phyloP scores from a whole-genome alignment of 768 basidiomycete species.

The Kwoniella bestiolae region DNA sequence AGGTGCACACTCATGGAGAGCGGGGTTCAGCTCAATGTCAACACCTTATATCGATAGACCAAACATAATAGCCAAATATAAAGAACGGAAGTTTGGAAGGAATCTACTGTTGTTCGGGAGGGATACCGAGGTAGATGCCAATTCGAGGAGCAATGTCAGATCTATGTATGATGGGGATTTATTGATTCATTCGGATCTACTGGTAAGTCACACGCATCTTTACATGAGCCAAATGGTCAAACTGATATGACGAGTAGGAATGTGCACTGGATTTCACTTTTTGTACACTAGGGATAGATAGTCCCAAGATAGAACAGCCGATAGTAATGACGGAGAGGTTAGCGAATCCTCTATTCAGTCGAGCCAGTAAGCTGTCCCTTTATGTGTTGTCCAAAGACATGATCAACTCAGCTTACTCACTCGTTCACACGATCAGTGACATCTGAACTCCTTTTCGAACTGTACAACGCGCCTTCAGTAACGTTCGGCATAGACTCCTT shows the following conservation, averaged over 20 bases:
- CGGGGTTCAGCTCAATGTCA: constrained; percentile 73
- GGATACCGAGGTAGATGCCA: constrained; percentile 83
- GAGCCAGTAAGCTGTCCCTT: constrained; percentile 68
- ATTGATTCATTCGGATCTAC: constrained; percentile 83
- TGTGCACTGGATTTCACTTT: constrained; percentile 91
- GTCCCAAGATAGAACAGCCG: constrained; percentile 77
- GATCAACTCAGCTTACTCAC: neutral
- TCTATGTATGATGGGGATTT: constrained; percentile 95
- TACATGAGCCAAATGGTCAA: neutral
- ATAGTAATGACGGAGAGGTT: constrained; percentile 92
- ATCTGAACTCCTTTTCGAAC: constrained; percentile 94
- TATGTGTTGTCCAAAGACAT: neutral
- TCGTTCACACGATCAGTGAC: constrained; percentile 66
- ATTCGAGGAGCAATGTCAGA: constrained; percentile 74
- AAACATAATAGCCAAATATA: constrained; percentile 82
- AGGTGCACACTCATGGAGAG: constrained; percentile 76
- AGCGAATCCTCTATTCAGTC: constrained; percentile 83
- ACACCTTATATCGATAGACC: constrained; percentile 66
- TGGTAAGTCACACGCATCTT: constrained; percentile 66
- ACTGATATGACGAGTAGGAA: constrained; percentile 66
- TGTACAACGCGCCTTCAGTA: constrained; percentile 81
- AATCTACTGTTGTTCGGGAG: constrained; percentile 86
- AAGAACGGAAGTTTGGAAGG: constrained; percentile 82
- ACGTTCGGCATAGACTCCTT: constrained; percentile 86
- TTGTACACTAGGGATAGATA: constrained; percentile 80